phyloP scores from a whole-genome alignment of 2,329 filamentous ascomycete species.

The Microdochium nivale region DNA sequence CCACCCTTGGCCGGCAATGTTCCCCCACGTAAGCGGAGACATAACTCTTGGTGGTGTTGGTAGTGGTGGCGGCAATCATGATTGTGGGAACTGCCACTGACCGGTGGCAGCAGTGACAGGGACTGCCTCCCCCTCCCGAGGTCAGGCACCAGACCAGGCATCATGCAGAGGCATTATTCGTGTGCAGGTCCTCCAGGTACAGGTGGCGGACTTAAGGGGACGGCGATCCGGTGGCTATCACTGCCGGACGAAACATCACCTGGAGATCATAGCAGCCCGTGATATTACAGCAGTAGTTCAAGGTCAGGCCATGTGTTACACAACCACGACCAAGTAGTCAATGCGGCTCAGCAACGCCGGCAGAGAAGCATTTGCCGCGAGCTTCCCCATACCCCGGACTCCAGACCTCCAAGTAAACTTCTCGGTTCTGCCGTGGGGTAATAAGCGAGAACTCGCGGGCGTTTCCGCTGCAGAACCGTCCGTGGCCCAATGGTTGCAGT shows the following conservation, averaged over 20 bases:
- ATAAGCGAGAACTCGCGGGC: neutral
- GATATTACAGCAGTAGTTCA: neutral
- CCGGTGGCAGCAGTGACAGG: neutral
- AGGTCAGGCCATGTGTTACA: neutral
- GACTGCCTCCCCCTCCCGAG: neutral
- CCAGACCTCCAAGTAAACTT: neutral
- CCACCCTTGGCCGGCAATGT: neutral
- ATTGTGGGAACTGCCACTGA: neutral
- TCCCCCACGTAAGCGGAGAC: neutral
- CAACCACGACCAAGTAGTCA: neutral
- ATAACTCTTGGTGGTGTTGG: neutral
- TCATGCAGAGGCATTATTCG: too few relatives aligned
- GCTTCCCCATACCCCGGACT: neutral
- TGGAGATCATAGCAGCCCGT: neutral
- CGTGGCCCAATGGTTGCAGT: neutral
- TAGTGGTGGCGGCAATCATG: too few relatives aligned
- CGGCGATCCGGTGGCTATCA: neutral
- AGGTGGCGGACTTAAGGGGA: neutral
- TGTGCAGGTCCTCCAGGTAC: too few relatives aligned
- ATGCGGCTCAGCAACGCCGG: neutral
- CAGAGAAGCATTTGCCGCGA: neutral
- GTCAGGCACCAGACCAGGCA: neutral
- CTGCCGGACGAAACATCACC: neutral
- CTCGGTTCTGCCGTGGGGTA: neutral
- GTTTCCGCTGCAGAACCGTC: neutral